Percentiles rank a stretch among this genome's conserved stretches.
Evolutionary conservation across 768 basidiomycete species (phyloP).

Genomic region (Auricularia heimuer): DNA sequence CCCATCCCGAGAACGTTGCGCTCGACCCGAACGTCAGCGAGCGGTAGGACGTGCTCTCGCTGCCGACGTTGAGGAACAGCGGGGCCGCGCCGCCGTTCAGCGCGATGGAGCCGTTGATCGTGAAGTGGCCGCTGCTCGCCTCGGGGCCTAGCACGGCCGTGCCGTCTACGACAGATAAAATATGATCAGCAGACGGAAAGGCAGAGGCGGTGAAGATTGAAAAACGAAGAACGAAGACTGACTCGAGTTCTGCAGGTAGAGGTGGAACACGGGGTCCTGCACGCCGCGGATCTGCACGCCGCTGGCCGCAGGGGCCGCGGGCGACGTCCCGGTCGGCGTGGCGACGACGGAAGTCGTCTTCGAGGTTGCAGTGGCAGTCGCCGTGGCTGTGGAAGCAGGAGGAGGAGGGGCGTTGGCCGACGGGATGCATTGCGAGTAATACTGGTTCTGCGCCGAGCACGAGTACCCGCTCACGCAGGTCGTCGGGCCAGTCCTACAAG

Average conservation of each 20-base stretch:
- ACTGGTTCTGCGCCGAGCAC: neutral
- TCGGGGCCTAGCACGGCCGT: constrained; percentile 43
- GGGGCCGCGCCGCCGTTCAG: constrained; percentile 30
- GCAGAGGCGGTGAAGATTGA: neutral
- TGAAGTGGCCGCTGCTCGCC: constrained; percentile 40
- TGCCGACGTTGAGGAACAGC: constrained; percentile 41
- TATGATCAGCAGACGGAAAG: neutral
- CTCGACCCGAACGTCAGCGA: constrained; percentile 35
- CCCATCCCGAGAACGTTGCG: constrained; percentile 45
- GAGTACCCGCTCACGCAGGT: neutral
- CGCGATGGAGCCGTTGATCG: constrained; percentile 37
- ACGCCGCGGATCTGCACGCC: constrained; percentile 44
- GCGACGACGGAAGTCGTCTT: constrained; percentile 11
- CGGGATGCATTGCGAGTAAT: neutral
- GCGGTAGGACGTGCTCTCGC: constrained; percentile 38
- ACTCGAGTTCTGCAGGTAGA: constrained; percentile 45
- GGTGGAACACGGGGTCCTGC: constrained; percentile 43
- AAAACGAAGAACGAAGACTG: constrained; percentile 8
- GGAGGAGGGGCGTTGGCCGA: constrained; percentile 7
- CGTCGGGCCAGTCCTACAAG: neutral
- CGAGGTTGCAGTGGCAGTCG: constrained; percentile 29
- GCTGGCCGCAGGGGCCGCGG: constrained; percentile 9
- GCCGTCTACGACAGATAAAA: constrained; percentile 25
- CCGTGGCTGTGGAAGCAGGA: constrained; percentile 22
- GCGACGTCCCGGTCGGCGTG: constrained; percentile 16